Percentiles rank a stretch among this genome's conserved stretches.
phyloP scores from a whole-genome alignment of 176 grass and related monocot species.

The Musa beccarii region DNA sequence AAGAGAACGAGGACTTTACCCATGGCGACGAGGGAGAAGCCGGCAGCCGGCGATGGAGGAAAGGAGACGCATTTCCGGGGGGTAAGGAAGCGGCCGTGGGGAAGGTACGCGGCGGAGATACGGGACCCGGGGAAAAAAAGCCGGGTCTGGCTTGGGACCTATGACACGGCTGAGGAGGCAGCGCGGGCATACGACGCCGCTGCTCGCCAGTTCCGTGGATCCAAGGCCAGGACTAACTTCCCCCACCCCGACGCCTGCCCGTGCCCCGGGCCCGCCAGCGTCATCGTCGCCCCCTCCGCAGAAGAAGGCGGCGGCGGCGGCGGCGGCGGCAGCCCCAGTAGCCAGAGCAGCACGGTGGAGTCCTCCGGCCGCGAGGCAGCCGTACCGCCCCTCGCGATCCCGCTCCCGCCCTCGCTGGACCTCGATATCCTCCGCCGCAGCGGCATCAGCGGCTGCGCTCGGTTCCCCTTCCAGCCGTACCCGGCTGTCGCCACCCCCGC shows the following conservation, averaged over 20 bases:
- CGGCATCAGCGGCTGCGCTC: neutral
- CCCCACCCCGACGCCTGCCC: neutral
- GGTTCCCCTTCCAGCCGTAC: neutral
- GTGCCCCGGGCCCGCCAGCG: slow-evolving; percentile 8
- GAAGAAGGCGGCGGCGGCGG: neutral
- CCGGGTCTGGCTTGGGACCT: slow-evolving; percentile 87
- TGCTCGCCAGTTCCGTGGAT: slow-evolving; percentile 67
- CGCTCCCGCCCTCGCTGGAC: slow-evolving; percentile 1
- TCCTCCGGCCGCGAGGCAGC: neutral
- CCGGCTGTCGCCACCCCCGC: neutral
- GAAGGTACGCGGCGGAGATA: neutral
- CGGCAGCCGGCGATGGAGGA: neutral
- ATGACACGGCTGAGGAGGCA: slow-evolving; percentile 36
- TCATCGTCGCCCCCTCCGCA: neutral
- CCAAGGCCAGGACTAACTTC: slow-evolving; percentile 91
- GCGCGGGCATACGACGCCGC: slow-evolving; percentile 69
- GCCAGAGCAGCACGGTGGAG: slow-evolving; percentile 7
- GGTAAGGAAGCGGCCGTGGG: slow-evolving; percentile 1
- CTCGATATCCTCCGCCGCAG: neutral
- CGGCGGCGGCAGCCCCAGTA: neutral
- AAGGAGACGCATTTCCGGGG: neutral
- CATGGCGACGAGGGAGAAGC: neutral
- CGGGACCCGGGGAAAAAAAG: slow-evolving; percentile 1
- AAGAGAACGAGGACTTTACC: neutral
- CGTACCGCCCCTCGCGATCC: neutral